Base-by-base conservation (phyloP, 2,329 filamentous ascomycete species). In the Trichophyton rubrum region DNA sequence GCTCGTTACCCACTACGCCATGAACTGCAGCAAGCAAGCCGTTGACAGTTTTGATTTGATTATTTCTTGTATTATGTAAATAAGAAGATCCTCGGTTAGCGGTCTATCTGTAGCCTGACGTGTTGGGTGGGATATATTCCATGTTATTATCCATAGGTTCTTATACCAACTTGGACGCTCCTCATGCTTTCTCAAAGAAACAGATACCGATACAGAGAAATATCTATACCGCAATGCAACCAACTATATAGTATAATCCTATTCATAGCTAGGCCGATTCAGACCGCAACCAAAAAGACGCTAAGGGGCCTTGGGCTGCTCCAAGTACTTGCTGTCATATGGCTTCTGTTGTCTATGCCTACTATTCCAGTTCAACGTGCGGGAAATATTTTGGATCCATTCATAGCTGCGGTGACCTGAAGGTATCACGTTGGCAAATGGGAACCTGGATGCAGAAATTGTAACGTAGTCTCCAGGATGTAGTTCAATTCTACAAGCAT, bases 401-500 rank as follows among this genome's bases (percentile, higher is more conserved):
- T 78, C 77, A 61, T 79, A 76, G 33, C 75, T 76, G 9, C 75
- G 71, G 45, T 72, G 70, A 5, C 70, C 71, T 5, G 72, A 69
- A 3, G 76, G 77, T 64, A 78, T 68, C 30, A 80, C 76, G 65
- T 77, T 78, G 22, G 78, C 77, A 68, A 79, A 80, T 1, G 78
- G 78, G 65, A 78, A 80, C 61, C 77, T 70, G 5, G 77, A 79
- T 15, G 78, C 78, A 7, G 76, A 78, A n/a, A 80, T 75, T 0
- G 77, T 80, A 40, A 80, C 76, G 64, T 80, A 80, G 67, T 80
- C 78, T 8, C 78, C 78, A 0, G 77, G 76, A 56, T 72, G 68
- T 62, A 80, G 65, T 65, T 80, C 78, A 56, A 78, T 68, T 64
- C 77, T 79, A 63, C 35, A 13, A 40, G 15, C 38, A 41, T 4